Evolutionary conservation across 805 yeast species (phyloP), one percentile per base, ranked within the genome.

Genomic region (Spathaspora boniae): DNA sequence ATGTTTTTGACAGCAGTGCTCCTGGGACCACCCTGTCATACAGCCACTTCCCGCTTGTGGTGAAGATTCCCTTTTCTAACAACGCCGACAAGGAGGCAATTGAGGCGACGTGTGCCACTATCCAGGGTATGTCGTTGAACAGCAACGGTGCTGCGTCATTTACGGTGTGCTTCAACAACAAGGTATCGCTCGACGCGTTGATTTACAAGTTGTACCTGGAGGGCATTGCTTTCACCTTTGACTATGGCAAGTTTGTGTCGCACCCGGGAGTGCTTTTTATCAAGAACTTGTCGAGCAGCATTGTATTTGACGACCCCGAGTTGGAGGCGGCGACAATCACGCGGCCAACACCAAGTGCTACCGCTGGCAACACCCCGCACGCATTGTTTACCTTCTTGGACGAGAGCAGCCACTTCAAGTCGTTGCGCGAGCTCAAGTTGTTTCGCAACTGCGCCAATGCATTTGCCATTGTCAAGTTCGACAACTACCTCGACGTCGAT

Each of bases 191-290:
- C 16, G 46, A 43, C 19, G 20, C 32, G 6, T 26, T 43, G n/a
- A 12, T 43, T 12, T 31, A 35, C 21, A 22, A 41, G 20, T 32
- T 43, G 15, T 12, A 31, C 19, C 15, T 34, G 2, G 23, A 23
- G 21, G 14, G 26, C 5, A 28, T 43, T 27, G 34, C 30, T 12
- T 43, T 16, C 21, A 26, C 40, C 22, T 43, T 58, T 17, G 56
- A 57, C 40, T 62, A 61, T 43, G 41, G 57, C 7, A 47, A 47
- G 15, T 57, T 60, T 33, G 45, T 69, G 8, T 65, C 75, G 4
- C 78, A 74, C 42, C 85, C 85, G 1, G 84, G 83, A 2, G 71
- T 72, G 43, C 46, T 79, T 11, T 78, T 74, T 51, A 68, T 78
- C 18, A 68, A 77, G 38, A 77, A 78, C 14, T 51, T 78, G 19